Conservation (phyloP, 1,284 basidiomycete species). For the Microbotryomycetes sp. region DNA sequence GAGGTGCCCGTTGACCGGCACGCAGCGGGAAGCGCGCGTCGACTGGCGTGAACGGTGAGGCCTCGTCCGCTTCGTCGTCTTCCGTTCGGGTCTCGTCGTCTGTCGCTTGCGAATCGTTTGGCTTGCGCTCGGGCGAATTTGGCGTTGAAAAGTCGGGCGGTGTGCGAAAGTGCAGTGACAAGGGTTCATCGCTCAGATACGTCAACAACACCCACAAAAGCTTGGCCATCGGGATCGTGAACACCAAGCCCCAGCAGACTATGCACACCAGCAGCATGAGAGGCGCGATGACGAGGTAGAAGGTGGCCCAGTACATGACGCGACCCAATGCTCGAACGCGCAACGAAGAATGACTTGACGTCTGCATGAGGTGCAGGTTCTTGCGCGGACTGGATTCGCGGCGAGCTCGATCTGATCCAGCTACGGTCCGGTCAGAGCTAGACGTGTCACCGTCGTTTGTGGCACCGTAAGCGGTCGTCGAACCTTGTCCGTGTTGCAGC, state of each 20-base stretch:
- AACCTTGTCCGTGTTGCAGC: not conserved
- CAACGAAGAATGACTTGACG: constrained; percentile 24
- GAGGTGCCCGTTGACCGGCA: constrained; percentile 42
- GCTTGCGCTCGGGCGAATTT: constrained; percentile 17
- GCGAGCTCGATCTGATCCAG: not conserved
- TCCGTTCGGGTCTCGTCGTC: constrained; percentile 13
- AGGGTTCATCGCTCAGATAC: constrained; percentile 71
- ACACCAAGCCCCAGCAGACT: constrained; percentile 84
- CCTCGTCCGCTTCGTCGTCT: not conserved
- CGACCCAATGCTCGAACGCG: constrained; percentile 45
- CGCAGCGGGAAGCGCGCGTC: constrained; percentile 36
- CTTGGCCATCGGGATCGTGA: constrained; percentile 97
- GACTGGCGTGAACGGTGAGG: not conserved
- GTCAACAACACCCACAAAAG: constrained; percentile 88
- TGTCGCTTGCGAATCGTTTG: constrained; percentile 8
- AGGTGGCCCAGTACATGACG: constrained; percentile 67
- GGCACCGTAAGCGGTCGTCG: not conserved
- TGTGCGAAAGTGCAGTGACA: constrained; percentile 83
- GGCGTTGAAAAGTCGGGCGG: constrained; percentile 50
- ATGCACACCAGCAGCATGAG: constrained; percentile 77
- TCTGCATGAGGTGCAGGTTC: not conserved
- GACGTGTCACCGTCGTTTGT: not conserved
- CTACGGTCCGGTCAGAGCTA: not conserved
- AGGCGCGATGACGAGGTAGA: constrained; percentile 74
- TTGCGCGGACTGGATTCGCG: not conserved